These are phyloP conservation scores for Mycena galopus DNA, from an alignment of 768 basidiomycete genomes.

Conservation along the genomic window DNA sequence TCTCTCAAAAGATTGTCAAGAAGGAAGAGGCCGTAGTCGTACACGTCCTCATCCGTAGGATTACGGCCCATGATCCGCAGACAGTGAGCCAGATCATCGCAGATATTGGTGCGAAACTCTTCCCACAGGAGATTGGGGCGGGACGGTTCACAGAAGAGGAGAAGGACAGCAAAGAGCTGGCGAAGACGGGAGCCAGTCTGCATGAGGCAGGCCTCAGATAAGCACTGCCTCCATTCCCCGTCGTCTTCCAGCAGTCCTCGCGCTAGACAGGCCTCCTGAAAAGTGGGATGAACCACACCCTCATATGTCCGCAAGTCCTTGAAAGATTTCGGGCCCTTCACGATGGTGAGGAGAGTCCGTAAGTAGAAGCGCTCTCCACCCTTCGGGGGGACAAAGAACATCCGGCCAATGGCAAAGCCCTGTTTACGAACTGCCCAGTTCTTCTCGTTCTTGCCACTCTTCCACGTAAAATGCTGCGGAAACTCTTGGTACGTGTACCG, in stretches of 20 bases:
- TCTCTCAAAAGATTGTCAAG: conserved; percentile 47
- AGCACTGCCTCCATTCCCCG: conserved; percentile 58
- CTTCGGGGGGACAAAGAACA: conserved; percentile 48
- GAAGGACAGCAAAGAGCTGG: conserved; percentile 56
- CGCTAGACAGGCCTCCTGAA: conserved; percentile 56
- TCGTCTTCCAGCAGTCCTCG: conserved; percentile 61
- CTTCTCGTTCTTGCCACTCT: conserved; percentile 24
- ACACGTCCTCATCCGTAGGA: conserved; percentile 46
- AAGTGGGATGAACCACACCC: conserved; percentile 44
- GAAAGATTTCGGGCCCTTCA: conserved; percentile 49
- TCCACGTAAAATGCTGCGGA: conserved; percentile 46
- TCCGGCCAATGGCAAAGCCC: conserved; percentile 45
- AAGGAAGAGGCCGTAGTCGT: conserved; percentile 55
- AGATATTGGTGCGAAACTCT: conserved; percentile 48
- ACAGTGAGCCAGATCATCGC: conserved; percentile 52
- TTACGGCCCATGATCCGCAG: conserved; percentile 34
- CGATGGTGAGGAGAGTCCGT: conserved; percentile 51
- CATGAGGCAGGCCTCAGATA: conserved; percentile 57
- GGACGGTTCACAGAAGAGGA: conserved; percentile 49
- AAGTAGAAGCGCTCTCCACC: conserved; percentile 56
- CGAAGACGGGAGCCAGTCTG: conserved; percentile 51
- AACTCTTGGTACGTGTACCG: conserved; percentile 50
- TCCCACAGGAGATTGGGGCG: conserved; percentile 53
- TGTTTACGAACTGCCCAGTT: conserved; percentile 23
- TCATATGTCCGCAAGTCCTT: conserved; percentile 44